Evolutionary conservation across 768 basidiomycete genomes (phyloP), one percentile per base, ranked within the genome.

Genomic region (Auriscalpium microsporum): DNA sequence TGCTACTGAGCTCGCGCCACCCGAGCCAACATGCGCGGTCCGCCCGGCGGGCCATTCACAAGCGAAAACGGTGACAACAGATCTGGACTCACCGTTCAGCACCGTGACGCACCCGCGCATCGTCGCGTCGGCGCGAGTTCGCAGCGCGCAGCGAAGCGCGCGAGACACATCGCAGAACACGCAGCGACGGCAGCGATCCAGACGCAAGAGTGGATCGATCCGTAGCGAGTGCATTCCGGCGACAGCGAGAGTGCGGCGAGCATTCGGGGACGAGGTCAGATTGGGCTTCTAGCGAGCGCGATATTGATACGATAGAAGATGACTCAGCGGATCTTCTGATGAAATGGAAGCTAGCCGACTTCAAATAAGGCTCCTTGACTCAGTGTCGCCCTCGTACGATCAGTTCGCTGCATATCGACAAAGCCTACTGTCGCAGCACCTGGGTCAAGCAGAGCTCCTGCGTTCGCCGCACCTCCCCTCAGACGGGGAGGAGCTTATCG

Each of bases 361-460:
- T 93, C 90, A 36, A 75, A 80, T 56, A 84, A 48, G 68, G 80
- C 16, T 75, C 81, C 3, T 74, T 79, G 53, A 90, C 89, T 10
- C 90, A 91, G 73, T 73, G 36, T 79, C 85, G 17, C 74, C 79
- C 21, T 84, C 82, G 28, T 92, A 92, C 62, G 80, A 92, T 58
- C 91, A 93, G 68, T 73, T 73, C 4, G 71, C 80, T 53, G 74
- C 78, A 7, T 93, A 93, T 66, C 79, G 81, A 16, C 80, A 78
- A 55, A 85, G 90, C 57, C 72, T 93, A 45, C 64, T 91, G 58
- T 86, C 90, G 0, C 90, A 92, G 78, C 73, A 4, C 79, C 82
- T 0, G 67, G 59, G 10, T 56, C 65, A 17, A 71, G 63, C 11
- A 63, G 62, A 23, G 75, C 66, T 1, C 90, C 88, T 1, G 56